Evolutionary conservation across 23 red algal genomes (phyloP), one percentile per base, ranked within the genome.

Genomic region (Gracilaria caudata): DNA sequence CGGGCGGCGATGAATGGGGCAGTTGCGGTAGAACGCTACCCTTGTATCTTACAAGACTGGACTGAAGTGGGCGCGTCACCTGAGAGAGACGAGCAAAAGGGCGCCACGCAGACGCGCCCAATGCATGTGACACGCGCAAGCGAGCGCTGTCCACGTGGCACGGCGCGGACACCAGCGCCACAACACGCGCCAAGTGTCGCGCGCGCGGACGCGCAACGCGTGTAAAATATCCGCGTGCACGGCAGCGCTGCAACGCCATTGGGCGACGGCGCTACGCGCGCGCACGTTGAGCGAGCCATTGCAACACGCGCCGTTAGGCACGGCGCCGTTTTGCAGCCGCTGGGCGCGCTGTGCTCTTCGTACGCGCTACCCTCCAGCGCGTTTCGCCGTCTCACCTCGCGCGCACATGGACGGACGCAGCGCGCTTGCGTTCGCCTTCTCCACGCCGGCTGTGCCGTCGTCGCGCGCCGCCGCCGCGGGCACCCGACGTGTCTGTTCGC

Each of bases 161-260:
- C 49, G 49, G 49, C 49, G 49, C 49, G 49, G 43, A 11, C 43
- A 11, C 6, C 43, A 5, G 58, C 19, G 61, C 32, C 14, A 36
- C 30, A 30, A 30, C 30, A 16, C 61, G 61, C 30, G 61, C 61
- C 61, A 66, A 66, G 61, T 66, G 61, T 35, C 61, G 61, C 30
- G 30, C 0, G 4, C 10, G 2, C 0, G 29, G 30, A 30, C 57
- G 61, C 30, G 61, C 28, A 4, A 16, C 9, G 30, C 3, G 28
- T 8, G 14, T 30, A 66, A 66, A 66, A 66, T 66, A 66, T 66
- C 61, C 61, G 61, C 61, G 61, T 66, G 28, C 30, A 30, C 30
- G 21, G 11, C 1, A 4, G 28, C 61, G 61, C 61, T 66, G 61
- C 61, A 66, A 66, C 61, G 61, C 30, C 61, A 66, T 66, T 66